Conservation (phyloP, 805 yeast species). For the Isabelozyma pseudorhagii region DNA sequence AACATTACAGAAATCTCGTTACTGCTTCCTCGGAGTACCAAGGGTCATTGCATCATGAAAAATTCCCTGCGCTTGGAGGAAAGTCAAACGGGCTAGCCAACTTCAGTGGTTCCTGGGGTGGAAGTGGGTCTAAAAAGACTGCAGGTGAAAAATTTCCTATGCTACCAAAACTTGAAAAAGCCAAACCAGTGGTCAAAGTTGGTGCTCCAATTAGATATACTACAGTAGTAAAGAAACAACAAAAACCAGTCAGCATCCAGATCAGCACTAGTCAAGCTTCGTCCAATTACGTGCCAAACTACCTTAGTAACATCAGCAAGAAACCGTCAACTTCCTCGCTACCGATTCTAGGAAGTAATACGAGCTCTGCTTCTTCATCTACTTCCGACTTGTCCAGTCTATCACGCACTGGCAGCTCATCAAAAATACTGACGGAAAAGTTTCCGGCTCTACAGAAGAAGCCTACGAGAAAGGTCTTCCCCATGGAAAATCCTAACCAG, state of each 20-base stretch:
- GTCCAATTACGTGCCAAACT: constrained; percentile 25
- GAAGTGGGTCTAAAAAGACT: constrained; percentile 3
- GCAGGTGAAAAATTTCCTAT: constrained; percentile 30
- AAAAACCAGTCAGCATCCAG: constrained; percentile 8
- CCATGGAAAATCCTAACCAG: constrained; percentile 53
- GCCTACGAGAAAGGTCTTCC: constrained; percentile 36
- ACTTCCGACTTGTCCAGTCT: constrained; percentile 10
- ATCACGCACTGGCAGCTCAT: constrained; percentile 4
- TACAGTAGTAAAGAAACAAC: constrained; percentile 21
- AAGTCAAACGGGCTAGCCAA: constrained; percentile 1
- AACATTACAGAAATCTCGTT: constrained; percentile 39
- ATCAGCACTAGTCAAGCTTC: constrained; percentile 11
- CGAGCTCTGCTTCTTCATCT: constrained; percentile 12
- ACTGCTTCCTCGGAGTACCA: not conserved
- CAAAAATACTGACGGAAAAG: constrained; percentile 19
- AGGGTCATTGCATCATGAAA: constrained; percentile 25
- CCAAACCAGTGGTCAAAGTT: constrained; percentile 10
- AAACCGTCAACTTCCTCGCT: constrained; percentile 21
- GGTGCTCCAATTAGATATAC: constrained; percentile 33
- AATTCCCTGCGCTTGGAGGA: constrained; percentile 50
- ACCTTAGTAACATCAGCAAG: constrained; percentile 20
- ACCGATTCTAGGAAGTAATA: constrained; percentile 19
- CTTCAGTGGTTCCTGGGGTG: constrained; percentile 23
- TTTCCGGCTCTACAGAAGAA: constrained; percentile 52
- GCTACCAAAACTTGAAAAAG: constrained; percentile 24